Evolutionary conservation across 2,329 filamentous ascomycete genomes (phyloP).

Genomic region (Microdochium bolleyi): DNA sequence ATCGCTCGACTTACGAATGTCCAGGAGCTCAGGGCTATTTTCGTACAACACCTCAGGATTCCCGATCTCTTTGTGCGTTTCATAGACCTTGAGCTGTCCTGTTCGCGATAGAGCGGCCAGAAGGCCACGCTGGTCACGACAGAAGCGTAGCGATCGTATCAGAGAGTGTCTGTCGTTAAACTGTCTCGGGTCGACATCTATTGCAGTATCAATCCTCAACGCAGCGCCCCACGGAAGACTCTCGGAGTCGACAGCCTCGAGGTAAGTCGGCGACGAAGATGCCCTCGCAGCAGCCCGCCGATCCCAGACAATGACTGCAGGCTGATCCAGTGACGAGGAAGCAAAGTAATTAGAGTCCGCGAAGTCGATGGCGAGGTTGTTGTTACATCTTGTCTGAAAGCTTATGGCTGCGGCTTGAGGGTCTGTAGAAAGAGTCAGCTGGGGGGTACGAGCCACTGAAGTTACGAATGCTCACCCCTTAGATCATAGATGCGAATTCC

Average conservation of each 20-base stretch:
- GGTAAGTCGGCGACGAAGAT: conserved; percentile 44
- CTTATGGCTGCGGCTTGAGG: conserved; percentile 44
- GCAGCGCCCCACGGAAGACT: conserved; percentile 56
- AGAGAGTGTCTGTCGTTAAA: conserved; percentile 50
- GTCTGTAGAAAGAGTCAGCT: conserved; percentile 22
- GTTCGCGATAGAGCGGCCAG: conserved; percentile 54
- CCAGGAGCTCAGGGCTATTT: conserved; percentile 49
- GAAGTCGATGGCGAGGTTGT: conserved; percentile 71
- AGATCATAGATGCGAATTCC: conserved; percentile 73
- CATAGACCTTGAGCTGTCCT: conserved; percentile 54
- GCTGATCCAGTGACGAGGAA: conserved; percentile 68
- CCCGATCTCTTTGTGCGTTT: conserved; percentile 47
- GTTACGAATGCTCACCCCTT: conserved; percentile 45
- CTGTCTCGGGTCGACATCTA: conserved; percentile 44
- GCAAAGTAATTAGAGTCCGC: conserved; percentile 78
- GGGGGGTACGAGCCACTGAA: not conserved
- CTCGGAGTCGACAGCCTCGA: conserved; percentile 51
- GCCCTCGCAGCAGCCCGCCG: conserved; percentile 51
- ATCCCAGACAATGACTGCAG: conserved; percentile 72
- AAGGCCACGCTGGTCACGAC: conserved; percentile 52
- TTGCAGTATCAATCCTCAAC: conserved; percentile 47
- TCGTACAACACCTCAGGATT: conserved; percentile 29
- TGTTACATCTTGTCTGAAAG: conserved; percentile 61
- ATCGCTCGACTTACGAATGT: conserved; percentile 52
- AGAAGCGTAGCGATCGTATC: conserved; percentile 56